Base-by-base conservation (phyloP, 257 asterid species). In the Craterostigma plantagineum region DNA sequence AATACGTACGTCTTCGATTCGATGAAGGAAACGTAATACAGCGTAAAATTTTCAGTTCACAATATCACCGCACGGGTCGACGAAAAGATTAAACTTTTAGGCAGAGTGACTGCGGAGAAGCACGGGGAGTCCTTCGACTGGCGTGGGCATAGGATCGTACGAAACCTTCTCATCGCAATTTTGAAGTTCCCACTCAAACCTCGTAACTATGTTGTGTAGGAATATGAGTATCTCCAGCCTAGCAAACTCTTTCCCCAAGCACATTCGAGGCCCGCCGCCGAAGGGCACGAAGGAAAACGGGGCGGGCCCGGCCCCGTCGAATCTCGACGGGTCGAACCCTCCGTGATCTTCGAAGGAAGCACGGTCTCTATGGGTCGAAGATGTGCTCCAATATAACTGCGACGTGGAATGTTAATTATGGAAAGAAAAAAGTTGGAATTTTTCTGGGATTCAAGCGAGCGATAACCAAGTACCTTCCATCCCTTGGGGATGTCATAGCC, bases 401-500 rank as follows among this genome's bases (percentile, higher is more conserved):
- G 16, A 3, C 13, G n/a, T n/a, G 18, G 18, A 41, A 8, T 8
- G 16, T n/a, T n/a, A n/a, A n/a, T n/a, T n/a, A n/a, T n/a, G n/a
- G n/a, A 36, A 36, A 36, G 8, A 10, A n/a, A n/a, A n/a, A 10
- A 36, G 4, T 1, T 36, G 11, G 12, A 36, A 9, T 36, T 2
- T 36, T 9, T 36, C 11, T 36, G 11, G 40, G 14, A 36, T 36
- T 12, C 4, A 10, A 10, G 3, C 14, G 13, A 10, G 8, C 8
- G 8, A 37, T 10, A 13, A 37, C 3, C 16, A 40, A 4, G 10
- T 53, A 79, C 92, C 91, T 83, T 83, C 95, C 93, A 79, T 47
- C 95, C 95, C 57, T 71, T 79, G 48, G 91, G 95, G 45, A 79
- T 76, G 75, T 51, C 54, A 45, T 76, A 76, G 16, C 91, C 91